Conservation (phyloP, 352 stramenopile genomes). For the Blastocystis sp. region DNA sequence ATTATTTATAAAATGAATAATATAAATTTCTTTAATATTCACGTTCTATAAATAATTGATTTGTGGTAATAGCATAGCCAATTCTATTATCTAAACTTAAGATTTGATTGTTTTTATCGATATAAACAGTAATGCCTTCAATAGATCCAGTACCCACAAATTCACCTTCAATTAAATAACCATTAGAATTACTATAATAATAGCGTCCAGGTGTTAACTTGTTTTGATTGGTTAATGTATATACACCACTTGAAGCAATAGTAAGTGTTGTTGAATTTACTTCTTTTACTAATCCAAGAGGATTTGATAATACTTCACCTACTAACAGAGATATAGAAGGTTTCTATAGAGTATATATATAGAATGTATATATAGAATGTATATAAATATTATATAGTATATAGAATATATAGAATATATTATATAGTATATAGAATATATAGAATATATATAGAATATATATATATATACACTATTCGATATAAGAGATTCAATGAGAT, state of each 20-base stretch:
- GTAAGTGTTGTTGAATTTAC: background rate
- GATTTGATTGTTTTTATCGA: constrained; percentile 20
- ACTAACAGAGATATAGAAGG: constrained; percentile 2
- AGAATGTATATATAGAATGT: too few species aligned
- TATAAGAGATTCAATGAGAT: too few species aligned
- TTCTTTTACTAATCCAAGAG: constrained; percentile 9
- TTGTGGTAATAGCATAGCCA: constrained; percentile 22
- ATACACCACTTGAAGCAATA: constrained; percentile 4
- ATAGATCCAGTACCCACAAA: constrained; percentile 31
- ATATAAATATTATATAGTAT: too few species aligned
- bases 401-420: too few species aligned
- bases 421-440: too few species aligned
- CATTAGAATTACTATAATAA: constrained; percentile 20
- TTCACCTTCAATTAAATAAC: constrained; percentile 21
- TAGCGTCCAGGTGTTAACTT: constrained; percentile 2
- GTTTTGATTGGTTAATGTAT: background rate
- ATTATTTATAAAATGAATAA: too few species aligned
- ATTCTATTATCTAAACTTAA: constrained; percentile 25
- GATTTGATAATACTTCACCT: constrained; percentile 16
- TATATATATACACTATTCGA: too few species aligned
- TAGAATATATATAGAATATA: too few species aligned
- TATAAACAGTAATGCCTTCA: constrained; percentile 23
- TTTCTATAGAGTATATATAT: too few species aligned
- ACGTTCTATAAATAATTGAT: too few species aligned
- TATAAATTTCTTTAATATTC: too few species aligned